phyloP scores from a whole-genome alignment of 73 alveolate species.

The Paramecium biaurelia region DNA sequence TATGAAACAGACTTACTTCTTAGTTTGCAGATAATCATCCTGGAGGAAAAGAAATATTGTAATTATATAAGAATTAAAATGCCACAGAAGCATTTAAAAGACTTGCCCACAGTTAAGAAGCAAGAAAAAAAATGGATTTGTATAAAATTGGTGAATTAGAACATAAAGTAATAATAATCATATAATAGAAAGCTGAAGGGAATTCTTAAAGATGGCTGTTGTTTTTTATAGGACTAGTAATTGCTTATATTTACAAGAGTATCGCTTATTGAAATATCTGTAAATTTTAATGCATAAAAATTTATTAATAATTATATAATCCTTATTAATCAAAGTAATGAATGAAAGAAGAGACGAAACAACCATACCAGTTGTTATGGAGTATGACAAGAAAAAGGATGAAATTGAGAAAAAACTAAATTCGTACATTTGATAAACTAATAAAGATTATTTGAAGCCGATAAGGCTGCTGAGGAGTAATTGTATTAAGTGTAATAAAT shows the following conservation, averaged over 20 bases:
- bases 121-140: neutral
- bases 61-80: neutral
- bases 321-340: neutral
- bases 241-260: neutral
- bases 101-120: neutral
- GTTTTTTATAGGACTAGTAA: neutral
- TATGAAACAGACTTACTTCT: neutral
- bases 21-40: slow-evolving; percentile 33
- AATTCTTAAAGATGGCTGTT: neutral
- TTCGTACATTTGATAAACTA: neutral
- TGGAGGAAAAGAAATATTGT: neutral
- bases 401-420: neutral
- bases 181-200: neutral
- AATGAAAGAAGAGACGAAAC: neutral
- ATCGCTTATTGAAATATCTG: neutral
- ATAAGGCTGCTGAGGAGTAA: neutral
- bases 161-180: neutral
- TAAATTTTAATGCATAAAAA: neutral
- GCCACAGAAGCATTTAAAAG: neutral
- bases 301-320: neutral
- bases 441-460: neutral
- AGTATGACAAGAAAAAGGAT: neutral
- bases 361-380: neutral
- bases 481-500: neutral
- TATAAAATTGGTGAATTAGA: slow-evolving; percentile 8